These are phyloP conservation scores for Colletotrichum sp. DNA, from an alignment of 2,329 filamentous ascomycete genomes.

Conservation along the genomic window DNA sequence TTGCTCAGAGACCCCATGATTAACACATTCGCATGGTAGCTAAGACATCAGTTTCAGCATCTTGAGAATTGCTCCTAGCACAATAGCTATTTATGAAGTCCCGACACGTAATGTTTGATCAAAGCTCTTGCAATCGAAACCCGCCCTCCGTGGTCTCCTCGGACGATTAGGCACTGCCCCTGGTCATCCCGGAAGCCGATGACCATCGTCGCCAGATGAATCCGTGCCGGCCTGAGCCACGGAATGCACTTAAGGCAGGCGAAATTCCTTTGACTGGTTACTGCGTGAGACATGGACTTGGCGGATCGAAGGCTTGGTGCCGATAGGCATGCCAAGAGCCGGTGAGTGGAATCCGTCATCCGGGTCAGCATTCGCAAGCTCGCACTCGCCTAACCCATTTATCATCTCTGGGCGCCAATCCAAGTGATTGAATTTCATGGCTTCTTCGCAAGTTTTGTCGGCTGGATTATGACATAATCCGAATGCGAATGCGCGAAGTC, in stretches of 20 bases:
- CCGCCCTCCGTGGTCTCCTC: conserved; percentile 30
- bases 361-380: neutral
- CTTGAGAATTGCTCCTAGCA: neutral
- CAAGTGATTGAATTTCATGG: conserved; percentile 3
- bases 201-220: neutral
- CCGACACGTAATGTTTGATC: neutral
- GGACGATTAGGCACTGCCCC: neutral
- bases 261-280: neutral
- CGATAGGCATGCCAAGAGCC: neutral
- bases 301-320: neutral
- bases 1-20: neutral
- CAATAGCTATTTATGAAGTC: neutral
- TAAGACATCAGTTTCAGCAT: neutral
- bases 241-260: neutral
- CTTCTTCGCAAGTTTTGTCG: neutral
- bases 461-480: neutral
- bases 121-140: neutral
- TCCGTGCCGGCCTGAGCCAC: neutral
- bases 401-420: conserved; percentile 24
- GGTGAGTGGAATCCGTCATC: neutral
- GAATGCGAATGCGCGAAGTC: neutral
- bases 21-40: neutral
- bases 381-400: conserved; percentile 29
- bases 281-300: neutral
- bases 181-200: neutral